Percentiles rank a stretch among this genome's conserved stretches.
Conservation (phyloP, 441 rosid genomes). For the Pelargonium citronellum region DNA sequence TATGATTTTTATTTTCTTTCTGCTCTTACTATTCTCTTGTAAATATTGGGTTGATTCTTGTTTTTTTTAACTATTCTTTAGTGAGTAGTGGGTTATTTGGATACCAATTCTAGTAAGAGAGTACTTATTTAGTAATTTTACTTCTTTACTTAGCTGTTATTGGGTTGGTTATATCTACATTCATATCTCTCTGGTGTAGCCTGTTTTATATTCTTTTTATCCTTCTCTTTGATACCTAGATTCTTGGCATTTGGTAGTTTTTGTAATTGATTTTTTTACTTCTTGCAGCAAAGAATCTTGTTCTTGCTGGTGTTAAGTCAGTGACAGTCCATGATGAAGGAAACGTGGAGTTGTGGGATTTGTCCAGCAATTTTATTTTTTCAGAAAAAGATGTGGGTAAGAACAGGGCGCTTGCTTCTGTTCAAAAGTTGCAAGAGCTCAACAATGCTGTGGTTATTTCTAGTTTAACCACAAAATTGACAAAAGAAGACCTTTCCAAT, state of each 20-base stretch:
- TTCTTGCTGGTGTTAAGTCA: slow-evolving; percentile 88
- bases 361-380: slow-evolving; percentile 72
- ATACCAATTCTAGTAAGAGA: no score
- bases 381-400: slow-evolving; percentile 72
- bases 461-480: slow-evolving; percentile 58
- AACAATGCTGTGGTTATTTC: slow-evolving; percentile 67
- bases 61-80: neutral
- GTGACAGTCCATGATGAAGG: slow-evolving; percentile 81
- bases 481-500: slow-evolving; percentile 58
- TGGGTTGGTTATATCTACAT: no score
- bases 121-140: no score
- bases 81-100: no score
- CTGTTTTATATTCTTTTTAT: no score
- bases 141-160: no score
- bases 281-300: slow-evolving; percentile 71
- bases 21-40: neutral
- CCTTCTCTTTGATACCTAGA: no score
- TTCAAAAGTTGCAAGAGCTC: slow-evolving; percentile 81
- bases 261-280: neutral
- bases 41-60: neutral
- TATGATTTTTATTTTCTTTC: neutral
- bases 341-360: slow-evolving; percentile 75
- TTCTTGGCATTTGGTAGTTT: neutral
- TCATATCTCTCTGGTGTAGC: no score
- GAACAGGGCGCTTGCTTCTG: slow-evolving; percentile 81